Evolutionary conservation across 164 flowering plant genomes (phyloP), one percentile per base, ranked within the genome.

Genomic region (Kalanchoe fedtschenkoi): DNA sequence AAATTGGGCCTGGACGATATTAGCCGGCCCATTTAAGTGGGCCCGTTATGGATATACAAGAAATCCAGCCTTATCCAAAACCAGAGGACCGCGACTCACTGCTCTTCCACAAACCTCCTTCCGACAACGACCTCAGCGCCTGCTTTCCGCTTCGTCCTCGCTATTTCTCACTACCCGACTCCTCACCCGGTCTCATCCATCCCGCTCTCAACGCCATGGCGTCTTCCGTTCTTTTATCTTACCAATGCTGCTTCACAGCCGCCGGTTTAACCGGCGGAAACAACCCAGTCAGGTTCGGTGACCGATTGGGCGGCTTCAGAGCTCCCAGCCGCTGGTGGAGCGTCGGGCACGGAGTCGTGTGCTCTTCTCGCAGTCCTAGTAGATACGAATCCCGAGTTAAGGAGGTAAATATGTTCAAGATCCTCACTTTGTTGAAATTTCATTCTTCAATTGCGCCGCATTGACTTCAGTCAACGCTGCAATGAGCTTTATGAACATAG

Each of bases 21-120:
- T 22, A 29, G n/a, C 9, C 21, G 17, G 32, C 4, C 56, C 30
- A 26, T 5, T 51, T 10, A 26, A 9, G 32, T 51, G 56, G 56
- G 32, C 56, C 32, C 32, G 56, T 13, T 11, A 24, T 24, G 21
- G 56, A 51, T 51, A 51, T 24, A 44, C 32, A 16, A 32, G 56
- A 51, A 51, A 51, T 51, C 56, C 32, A 51, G 56, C 5, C 56
- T 51, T 51, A 51, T 51, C 56, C 56, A 51, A 51, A 26, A 51
- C 56, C 33, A 51, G 51, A 6, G 51, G 51, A n/a, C n/a, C n/a
- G n/a, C 13, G 51, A 6, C 6, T 44, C 26, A 6, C 51, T 11
- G 5, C 24, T n/a, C n/a, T 37, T 37, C 39, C 13, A 37, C 39
- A 37, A 37, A 37, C 39, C 6, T 9, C 39, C 13, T 2, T 37